These are phyloP conservation scores for Neurospora sp. DNA, from an alignment of 495 filamentous ascomycete species.

Conservation along the genomic window DNA sequence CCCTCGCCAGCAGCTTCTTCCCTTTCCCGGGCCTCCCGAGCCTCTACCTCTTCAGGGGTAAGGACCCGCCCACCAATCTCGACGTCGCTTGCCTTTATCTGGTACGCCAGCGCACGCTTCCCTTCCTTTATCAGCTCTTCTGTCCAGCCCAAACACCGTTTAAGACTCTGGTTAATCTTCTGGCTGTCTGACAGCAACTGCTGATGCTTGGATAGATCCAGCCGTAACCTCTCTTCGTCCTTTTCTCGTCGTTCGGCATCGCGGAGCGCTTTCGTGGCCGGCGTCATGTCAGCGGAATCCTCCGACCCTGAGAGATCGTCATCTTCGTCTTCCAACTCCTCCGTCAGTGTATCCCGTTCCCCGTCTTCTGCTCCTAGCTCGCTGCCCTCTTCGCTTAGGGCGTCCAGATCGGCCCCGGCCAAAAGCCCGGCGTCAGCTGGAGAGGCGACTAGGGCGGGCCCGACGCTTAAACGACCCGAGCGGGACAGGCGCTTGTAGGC, in stretches of 20 bases:
- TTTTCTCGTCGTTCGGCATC: constrained; percentile 38
- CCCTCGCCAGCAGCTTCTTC: constrained; percentile 41
- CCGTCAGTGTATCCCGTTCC: constrained; percentile 10
- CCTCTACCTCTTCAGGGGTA: constrained; percentile 31
- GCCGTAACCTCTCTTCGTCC: constrained; percentile 68
- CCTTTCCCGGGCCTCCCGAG: constrained; percentile 38
- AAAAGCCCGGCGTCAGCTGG: constrained; percentile 15
- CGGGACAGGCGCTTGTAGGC: constrained; percentile 73
- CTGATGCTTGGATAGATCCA: constrained; percentile 83
- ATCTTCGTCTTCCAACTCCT: constrained; percentile 29
- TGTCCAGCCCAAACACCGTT: constrained; percentile 74
- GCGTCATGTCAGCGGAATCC: constrained; percentile 36
- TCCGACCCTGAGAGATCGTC: constrained; percentile 31
- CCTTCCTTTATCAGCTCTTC: constrained; percentile 85
- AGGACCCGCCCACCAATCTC: constrained; percentile 75
- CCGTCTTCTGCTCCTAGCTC: constrained; percentile 29
- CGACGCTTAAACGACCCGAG: constrained; percentile 55
- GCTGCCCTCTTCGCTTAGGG: constrained; percentile 42
- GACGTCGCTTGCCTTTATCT: constrained; percentile 66
- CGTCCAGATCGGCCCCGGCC: constrained; percentile 32
- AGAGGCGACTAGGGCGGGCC: background rate
- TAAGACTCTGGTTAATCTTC: constrained; percentile 87
- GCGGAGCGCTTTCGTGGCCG: constrained; percentile 32
- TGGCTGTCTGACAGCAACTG: constrained; percentile 79
- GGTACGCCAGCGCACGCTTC: constrained; percentile 74